phyloP scores from a whole-genome alignment of 805 yeast species.

The Maudiozyma saulgeensis region DNA sequence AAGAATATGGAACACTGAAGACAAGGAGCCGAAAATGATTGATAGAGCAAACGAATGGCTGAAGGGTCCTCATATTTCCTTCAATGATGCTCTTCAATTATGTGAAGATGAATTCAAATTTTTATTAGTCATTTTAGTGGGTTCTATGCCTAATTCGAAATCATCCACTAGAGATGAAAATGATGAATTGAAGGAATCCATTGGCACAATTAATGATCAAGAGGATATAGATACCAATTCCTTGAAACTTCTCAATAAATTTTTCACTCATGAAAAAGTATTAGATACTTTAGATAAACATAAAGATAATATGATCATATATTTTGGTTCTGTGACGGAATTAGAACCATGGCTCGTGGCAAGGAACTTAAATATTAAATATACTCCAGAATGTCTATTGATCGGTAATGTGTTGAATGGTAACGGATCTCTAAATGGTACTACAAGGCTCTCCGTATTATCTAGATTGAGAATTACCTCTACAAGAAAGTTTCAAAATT shows the following conservation, averaged over 20 bases:
- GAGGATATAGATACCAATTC: slow-evolving; percentile 25
- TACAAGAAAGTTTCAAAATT: slow-evolving; percentile 28
- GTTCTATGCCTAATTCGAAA: slow-evolving; percentile 23
- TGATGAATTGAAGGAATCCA: neutral
- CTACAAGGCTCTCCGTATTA: slow-evolving; percentile 29
- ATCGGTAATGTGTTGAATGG: slow-evolving; percentile 49
- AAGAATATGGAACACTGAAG: neutral
- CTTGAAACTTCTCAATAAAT: slow-evolving; percentile 33
- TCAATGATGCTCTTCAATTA: slow-evolving; percentile 34
- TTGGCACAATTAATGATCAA: neutral
- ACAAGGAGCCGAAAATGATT: neutral
- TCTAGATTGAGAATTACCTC: slow-evolving; percentile 25
- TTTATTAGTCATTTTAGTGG: slow-evolving; percentile 44
- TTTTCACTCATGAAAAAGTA: slow-evolving; percentile 39
- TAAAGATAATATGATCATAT: slow-evolving; percentile 42
- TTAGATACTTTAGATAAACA: slow-evolving; percentile 27
- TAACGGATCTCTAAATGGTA: slow-evolving; percentile 22
- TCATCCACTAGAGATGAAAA: neutral
- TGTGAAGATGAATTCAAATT: slow-evolving; percentile 38
- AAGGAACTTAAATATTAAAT: slow-evolving; percentile 39
- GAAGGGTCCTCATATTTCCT: slow-evolving; percentile 18
- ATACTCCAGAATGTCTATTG: slow-evolving; percentile 46
- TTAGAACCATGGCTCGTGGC: slow-evolving; percentile 64
- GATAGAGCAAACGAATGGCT: neutral
- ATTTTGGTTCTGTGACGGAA: slow-evolving; percentile 54